phyloP scores from a whole-genome alignment of 768 basidiomycete genomes.

The Lactarius akahatsu region DNA sequence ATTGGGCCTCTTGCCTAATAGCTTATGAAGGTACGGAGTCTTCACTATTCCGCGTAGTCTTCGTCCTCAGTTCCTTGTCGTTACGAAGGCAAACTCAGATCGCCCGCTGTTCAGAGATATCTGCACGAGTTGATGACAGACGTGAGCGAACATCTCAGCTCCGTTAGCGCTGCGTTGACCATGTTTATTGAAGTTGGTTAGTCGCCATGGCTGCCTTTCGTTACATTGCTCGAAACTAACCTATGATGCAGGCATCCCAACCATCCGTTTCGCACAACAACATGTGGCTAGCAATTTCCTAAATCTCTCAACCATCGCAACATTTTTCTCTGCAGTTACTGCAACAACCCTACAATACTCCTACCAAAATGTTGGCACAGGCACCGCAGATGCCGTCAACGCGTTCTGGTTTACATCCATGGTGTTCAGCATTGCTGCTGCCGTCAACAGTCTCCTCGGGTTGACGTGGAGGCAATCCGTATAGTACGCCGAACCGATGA shows the following conservation, averaged over 20 bases:
- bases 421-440: slow-evolving; percentile 77
- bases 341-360: slow-evolving; percentile 75
- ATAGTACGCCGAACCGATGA: slow-evolving; percentile 49
- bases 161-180: slow-evolving; percentile 60
- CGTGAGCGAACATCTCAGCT: slow-evolving; percentile 71
- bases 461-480: slow-evolving; percentile 80
- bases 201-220: slow-evolving; percentile 33
- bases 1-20: slow-evolving; percentile 71
- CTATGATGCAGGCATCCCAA: slow-evolving; percentile 56
- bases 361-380: slow-evolving; percentile 44
- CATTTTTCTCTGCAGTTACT: slow-evolving; percentile 74
- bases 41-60: slow-evolving; percentile 3
- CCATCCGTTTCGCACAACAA: slow-evolving; percentile 73
- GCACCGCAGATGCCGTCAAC: slow-evolving; percentile 56
- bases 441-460: slow-evolving; percentile 74
- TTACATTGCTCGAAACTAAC: neutral
- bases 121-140: slow-evolving; percentile 70
- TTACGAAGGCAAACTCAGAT: slow-evolving; percentile 63
- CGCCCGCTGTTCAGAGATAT: slow-evolving; percentile 71
- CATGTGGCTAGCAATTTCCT: slow-evolving; percentile 70
- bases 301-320: slow-evolving; percentile 74
- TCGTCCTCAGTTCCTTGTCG: neutral
- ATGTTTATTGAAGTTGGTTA: slow-evolving; percentile 76
- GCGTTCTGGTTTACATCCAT: slow-evolving; percentile 73
- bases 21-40: slow-evolving; percentile 54